Conservation (phyloP, 306 rosid species). For the Ceratonia siliqua region DNA sequence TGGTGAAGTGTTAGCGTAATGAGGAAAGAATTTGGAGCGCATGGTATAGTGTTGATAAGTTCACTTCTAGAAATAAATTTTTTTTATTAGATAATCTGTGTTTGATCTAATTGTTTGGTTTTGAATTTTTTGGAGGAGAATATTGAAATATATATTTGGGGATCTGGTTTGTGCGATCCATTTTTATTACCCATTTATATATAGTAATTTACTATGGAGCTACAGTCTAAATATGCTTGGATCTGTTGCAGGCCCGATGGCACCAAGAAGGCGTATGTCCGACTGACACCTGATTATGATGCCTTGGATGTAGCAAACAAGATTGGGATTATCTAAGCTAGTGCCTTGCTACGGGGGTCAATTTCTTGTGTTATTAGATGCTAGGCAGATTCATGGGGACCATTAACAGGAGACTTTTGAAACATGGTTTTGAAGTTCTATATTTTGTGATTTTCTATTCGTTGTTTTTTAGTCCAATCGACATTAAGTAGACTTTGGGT, state of each 20-base stretch:
- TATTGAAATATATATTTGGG: not conserved
- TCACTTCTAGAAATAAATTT: not conserved
- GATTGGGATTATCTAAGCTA: constrained; percentile 74
- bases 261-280: constrained; percentile 88
- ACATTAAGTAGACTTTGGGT: not conserved
- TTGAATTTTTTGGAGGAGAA: not conserved
- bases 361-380: constrained; percentile 17
- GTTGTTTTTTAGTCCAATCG: constrained; percentile 22
- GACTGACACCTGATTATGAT: constrained; percentile 84
- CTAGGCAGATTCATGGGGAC: constrained; percentile 23
- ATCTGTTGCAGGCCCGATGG: constrained; percentile 81
- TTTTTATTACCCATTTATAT: not conserved
- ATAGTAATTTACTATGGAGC: not conserved
- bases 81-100: not conserved
- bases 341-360: constrained; percentile 9
- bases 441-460: constrained; percentile 23
- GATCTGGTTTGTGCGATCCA: not conserved
- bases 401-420: constrained; percentile 3
- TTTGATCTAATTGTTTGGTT: not conserved
- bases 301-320: constrained; percentile 92
- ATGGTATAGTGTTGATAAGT: not conserved
- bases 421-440: not conserved
- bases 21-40: not conserved
- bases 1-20: not conserved
- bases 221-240: constrained; percentile 9